A percentile compares a stretch with the other conserved stretches of the same genome.
phyloP scores from a whole-genome alignment of 1,284 basidiomycete species.

The Ganoderma multipileum region DNA sequence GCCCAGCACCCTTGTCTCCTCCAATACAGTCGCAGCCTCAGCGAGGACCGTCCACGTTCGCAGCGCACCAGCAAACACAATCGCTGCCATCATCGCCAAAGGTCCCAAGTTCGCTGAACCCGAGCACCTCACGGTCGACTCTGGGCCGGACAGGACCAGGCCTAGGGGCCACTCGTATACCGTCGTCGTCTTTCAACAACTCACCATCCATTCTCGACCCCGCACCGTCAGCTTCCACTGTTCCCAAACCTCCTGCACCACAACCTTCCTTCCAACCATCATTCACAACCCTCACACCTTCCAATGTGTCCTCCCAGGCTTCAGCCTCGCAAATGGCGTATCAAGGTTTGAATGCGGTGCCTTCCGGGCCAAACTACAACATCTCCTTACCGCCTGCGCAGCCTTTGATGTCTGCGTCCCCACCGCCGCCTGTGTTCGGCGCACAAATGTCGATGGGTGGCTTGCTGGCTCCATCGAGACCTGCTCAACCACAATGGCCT shows the following conservation, averaged over 20 bases:
- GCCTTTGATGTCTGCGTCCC: constrained; percentile 37
- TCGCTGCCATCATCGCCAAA: constrained; percentile 51
- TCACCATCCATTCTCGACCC: constrained; percentile 40
- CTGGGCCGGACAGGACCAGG: constrained; percentile 43
- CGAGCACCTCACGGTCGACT: constrained; percentile 27
- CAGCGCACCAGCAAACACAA: constrained; percentile 41
- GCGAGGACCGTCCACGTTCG: constrained; percentile 20
- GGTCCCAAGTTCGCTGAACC: constrained; percentile 27
- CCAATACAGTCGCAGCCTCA: constrained; percentile 18
- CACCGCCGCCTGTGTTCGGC: constrained; percentile 45
- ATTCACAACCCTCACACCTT: constrained; percentile 25
- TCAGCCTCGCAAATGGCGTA: background rate
- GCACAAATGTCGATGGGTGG: constrained; percentile 53
- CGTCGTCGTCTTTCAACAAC: constrained; percentile 46
- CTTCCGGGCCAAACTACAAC: constrained; percentile 38
- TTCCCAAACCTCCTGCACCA: constrained; percentile 20
- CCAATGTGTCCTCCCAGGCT: constrained; percentile 7
- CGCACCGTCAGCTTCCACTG: constrained; percentile 24
- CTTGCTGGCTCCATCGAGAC: constrained; percentile 65
- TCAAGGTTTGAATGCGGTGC: constrained; percentile 5
- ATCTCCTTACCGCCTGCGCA: constrained; percentile 37
- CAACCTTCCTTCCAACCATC: constrained; percentile 27
- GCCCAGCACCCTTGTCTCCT: constrained; percentile 31
- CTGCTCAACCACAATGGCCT: constrained; percentile 55
- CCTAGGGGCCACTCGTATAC: constrained; percentile 47